A percentile compares a stretch with the other conserved stretches of the same genome.
Conservation (phyloP, 257 asterid species). For the Primulina eburnea region DNA sequence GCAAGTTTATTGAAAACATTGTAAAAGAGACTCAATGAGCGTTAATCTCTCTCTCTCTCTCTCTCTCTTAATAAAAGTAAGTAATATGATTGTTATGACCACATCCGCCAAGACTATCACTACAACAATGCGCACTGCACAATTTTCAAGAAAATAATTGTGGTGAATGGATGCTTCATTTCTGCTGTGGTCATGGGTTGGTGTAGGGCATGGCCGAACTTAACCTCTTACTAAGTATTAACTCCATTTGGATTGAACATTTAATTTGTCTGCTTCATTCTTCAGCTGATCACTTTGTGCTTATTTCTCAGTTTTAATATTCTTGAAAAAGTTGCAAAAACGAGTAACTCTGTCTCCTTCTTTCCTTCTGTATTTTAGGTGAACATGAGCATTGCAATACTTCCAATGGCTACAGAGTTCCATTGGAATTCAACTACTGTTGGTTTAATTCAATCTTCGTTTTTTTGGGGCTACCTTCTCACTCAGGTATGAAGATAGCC, state of each 20-base stretch:
- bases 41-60: no score
- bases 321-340: conserved; percentile 28
- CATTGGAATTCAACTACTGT: conserved; percentile 83
- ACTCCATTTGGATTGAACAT: background rate
- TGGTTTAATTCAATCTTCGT: conserved; percentile 84
- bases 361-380: conserved; percentile 43
- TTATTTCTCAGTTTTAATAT: background rate
- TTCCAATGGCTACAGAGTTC: conserved; percentile 83
- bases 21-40: no score
- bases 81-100: no score
- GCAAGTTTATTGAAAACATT: no score
- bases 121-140: no score
- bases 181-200: no score
- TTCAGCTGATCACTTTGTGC: background rate
- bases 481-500: conserved; percentile 58
- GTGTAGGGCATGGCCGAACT: no score
- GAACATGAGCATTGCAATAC: conserved; percentile 95
- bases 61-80: no score
- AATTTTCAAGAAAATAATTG: no score
- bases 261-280: background rate
- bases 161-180: no score
- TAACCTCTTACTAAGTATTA: no score
- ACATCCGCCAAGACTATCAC: no score
- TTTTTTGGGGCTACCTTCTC: conserved; percentile 94
- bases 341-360: background rate